Percentiles rank a stretch among this genome's conserved stretches.
phyloP scores from a whole-genome alignment of 1,284 basidiomycete genomes.

The Malassezia vespertilionis region DNA sequence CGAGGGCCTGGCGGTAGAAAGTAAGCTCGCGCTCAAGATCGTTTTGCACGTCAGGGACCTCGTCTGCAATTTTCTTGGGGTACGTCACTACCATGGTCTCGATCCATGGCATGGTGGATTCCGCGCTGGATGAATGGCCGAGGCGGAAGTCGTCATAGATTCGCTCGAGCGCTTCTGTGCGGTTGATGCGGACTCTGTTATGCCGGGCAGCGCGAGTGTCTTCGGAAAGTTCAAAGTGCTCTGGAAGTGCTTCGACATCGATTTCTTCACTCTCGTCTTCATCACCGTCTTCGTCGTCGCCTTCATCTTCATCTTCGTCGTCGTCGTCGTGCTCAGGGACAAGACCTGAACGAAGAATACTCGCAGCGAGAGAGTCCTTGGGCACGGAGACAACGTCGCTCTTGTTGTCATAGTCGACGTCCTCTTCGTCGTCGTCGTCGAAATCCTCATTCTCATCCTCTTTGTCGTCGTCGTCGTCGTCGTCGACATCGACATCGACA shows the following conservation, averaged over 20 bases:
- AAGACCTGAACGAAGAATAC: conserved; percentile 38
- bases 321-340: conserved; percentile 24
- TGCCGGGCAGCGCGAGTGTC: conserved; percentile 25
- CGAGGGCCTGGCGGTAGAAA: conserved; percentile 87
- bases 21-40: conserved; percentile 87
- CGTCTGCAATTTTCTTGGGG: conserved; percentile 33
- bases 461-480: conserved; percentile 16
- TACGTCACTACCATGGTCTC: conserved; percentile 39
- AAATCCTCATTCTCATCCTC: conserved; percentile 20
- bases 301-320: conserved; percentile 24
- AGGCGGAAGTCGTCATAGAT: conserved; percentile 34
- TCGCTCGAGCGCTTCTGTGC: conserved; percentile 30
- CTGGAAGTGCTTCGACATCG: conserved; percentile 31
- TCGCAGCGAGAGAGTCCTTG: conserved; percentile 38
- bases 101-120: conserved; percentile 36
- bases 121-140: conserved; percentile 21
- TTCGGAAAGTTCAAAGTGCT: conserved; percentile 27
- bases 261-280: conserved; percentile 21
- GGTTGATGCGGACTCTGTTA: conserved; percentile 42
- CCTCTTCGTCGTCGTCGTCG: conserved; percentile 21
- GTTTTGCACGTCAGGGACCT: conserved; percentile 60
- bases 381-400: conserved; percentile 20
- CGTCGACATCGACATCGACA: conserved; percentile 16
- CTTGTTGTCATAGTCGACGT: conserved; percentile 29
- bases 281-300: conserved; percentile 25